These are phyloP conservation scores for Gryganskiella cystojenkinii DNA, from an alignment of 192 early-diverging fungal species.

Conservation along the genomic window DNA sequence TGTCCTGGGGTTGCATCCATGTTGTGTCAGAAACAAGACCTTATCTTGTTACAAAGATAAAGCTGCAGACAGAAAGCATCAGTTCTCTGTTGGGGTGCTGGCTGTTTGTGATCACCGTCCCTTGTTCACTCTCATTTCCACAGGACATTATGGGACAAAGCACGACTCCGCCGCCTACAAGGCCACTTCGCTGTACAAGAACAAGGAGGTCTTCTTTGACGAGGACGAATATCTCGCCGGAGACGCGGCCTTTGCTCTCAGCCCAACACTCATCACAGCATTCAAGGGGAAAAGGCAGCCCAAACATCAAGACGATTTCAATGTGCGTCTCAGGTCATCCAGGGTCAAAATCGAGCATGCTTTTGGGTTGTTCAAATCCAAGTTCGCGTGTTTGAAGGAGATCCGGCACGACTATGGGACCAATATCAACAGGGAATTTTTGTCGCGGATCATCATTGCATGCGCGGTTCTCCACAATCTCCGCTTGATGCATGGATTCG, in stretches of 20 bases:
- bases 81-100: slow-evolving; percentile 11
- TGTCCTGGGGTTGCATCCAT: too few relatives aligned
- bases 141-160: slow-evolving; percentile 9
- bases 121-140: slow-evolving; percentile 6
- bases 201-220: slow-evolving; percentile 7
- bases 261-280: slow-evolving; percentile 1
- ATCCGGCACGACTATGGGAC: background rate
- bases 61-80: slow-evolving; percentile 6
- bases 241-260: slow-evolving; percentile 12
- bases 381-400: background rate
- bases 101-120: slow-evolving; percentile 14
- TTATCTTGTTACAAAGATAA: too few relatives aligned
- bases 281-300: slow-evolving; percentile 18
- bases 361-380: slow-evolving; percentile 10
- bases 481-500: too few relatives aligned
- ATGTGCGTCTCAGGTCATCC: background rate
- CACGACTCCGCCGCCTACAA: slow-evolving; percentile 19
- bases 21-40: too few relatives aligned
- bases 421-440: too few relatives aligned
- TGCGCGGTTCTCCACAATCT: too few relatives aligned
- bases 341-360: slow-evolving; percentile 18
- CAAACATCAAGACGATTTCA: slow-evolving; percentile 5
- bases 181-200: slow-evolving; percentile 5
- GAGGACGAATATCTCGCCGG: slow-evolving; percentile 11
- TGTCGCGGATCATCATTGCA: too few relatives aligned